Base-by-base conservation (phyloP, 169 alveolate species). In the Fabrea salina region DNA sequence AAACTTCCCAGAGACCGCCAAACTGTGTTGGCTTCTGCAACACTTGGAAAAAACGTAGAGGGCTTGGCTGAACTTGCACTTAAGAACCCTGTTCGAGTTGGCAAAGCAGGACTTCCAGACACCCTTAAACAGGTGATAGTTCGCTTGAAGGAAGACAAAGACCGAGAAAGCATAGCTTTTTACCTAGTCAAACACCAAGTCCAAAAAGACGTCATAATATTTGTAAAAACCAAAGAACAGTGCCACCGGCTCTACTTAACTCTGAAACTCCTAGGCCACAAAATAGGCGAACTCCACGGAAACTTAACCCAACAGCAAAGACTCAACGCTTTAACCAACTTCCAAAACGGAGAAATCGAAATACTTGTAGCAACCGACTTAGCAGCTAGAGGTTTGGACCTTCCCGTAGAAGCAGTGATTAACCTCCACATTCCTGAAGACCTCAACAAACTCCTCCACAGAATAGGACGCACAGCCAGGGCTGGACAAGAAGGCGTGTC, bases 381-480 rank as follows among this genome's bases (percentile, higher is more conserved):
- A 0, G 95, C 96, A 0, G 95, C 97, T 27, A 86, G 98, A 80
- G 98, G 98, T 4, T 74, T 95, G 16, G 98, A 95, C 86, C 87
- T 95, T n/a, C 89, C 84, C 75, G 94, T 95, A 2, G 85, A 90
- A 37, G 86, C 92, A 40, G 98, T 95, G 8, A 91, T 95, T 43
- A 95, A 95, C 70, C 86, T 88, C 74, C 89, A 88, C 71, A 87
- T 93, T 81, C 97, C 97, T 5, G 88, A 86, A 71, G 95, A 87
- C 58, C 82, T 80, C 5, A 67, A 86, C 0, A 84, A 95, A 78
- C 89, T 91, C 64, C 82, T 93, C 22, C 97, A 95, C 80, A 91
- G 98, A 76, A 92, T 95, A 7, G 98, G 98, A 70, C 91, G 98
- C 89, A 96, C 98, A 30, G 98, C 97, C 16, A 90, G 98, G 82